A percentile compares a stretch with the other conserved stretches of the same genome.
phyloP scores from a whole-genome alignment of 768 basidiomycete species.

The Suillus occidentalis region DNA sequence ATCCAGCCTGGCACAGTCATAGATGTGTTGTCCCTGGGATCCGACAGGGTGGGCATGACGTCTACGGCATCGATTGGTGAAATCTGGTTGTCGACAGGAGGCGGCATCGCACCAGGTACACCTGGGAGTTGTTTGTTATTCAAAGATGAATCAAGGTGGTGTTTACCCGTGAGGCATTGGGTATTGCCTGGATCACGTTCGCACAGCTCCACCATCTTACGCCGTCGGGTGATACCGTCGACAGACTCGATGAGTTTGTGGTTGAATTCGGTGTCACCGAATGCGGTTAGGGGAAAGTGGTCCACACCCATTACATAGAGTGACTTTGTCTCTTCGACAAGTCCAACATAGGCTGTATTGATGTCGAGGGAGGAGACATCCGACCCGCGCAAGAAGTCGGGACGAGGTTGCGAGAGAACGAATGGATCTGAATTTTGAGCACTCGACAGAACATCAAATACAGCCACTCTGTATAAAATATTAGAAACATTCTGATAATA shows the following conservation, averaged over 20 bases:
- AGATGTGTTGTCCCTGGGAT: constrained; percentile 19
- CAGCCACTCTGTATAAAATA: constrained; percentile 61
- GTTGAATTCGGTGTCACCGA: constrained; percentile 49
- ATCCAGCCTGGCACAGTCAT: constrained; percentile 16
- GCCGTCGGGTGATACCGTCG: constrained; percentile 44
- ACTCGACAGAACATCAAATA: constrained; percentile 71
- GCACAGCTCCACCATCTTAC: constrained; percentile 45
- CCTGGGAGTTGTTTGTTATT: constrained; percentile 63
- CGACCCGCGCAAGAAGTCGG: constrained; percentile 63
- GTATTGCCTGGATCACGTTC: constrained; percentile 42
- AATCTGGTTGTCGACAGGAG: constrained; percentile 22
- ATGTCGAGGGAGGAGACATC: constrained; percentile 36
- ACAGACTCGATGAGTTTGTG: constrained; percentile 39
- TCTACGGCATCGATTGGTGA: constrained; percentile 16
- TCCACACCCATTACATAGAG: constrained; percentile 85
- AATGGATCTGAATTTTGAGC: constrained; percentile 59
- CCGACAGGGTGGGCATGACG: constrained; percentile 15
- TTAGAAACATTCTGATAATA: constrained; percentile 1
- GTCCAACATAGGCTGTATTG: constrained; percentile 78
- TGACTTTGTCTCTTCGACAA: constrained; percentile 68
- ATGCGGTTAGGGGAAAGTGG: constrained; percentile 79
- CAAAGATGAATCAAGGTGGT: constrained; percentile 47
- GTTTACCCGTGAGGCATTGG: constrained; percentile 64
- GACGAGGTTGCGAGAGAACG: constrained; percentile 85
- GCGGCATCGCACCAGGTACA: constrained; percentile 40